These are phyloP conservation scores for Botryotinia globosa DNA, from an alignment of 2,329 filamentous ascomycete genomes.

Conservation along the genomic window DNA sequence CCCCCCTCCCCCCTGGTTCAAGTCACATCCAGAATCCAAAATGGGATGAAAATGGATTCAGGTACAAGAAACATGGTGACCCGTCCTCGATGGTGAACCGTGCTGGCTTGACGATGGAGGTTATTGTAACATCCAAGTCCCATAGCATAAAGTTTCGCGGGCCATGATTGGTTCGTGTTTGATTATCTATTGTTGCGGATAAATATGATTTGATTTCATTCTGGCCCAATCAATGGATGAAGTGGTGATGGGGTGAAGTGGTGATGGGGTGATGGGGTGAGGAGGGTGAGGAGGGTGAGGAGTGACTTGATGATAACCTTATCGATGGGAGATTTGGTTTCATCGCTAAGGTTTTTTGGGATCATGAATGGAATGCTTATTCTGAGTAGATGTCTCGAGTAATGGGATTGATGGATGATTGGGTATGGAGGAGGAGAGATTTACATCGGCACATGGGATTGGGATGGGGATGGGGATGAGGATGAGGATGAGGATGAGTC, in stretches of 20 bases:
- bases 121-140: constrained; percentile 1
- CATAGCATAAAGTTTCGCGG: background rate
- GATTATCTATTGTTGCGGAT: background rate
- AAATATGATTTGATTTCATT: background rate
- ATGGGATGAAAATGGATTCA: background rate
- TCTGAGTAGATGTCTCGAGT: background rate
- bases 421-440: background rate
- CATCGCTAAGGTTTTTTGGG: background rate
- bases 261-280: background rate
- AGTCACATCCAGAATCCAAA: background rate
- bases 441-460: background rate
- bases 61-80: background rate
- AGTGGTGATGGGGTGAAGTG: background rate
- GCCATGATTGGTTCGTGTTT: background rate
- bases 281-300: too few species aligned
- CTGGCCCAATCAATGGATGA: background rate
- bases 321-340: background rate
- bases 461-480: background rate
- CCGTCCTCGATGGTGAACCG: background rate
- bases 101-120: background rate
- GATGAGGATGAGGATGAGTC: background rate
- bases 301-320: background rate
- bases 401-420: background rate
- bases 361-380: background rate
- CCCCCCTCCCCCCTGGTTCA: background rate